phyloP scores from a whole-genome alignment of 805 yeast species.

The Pichia heedii region DNA sequence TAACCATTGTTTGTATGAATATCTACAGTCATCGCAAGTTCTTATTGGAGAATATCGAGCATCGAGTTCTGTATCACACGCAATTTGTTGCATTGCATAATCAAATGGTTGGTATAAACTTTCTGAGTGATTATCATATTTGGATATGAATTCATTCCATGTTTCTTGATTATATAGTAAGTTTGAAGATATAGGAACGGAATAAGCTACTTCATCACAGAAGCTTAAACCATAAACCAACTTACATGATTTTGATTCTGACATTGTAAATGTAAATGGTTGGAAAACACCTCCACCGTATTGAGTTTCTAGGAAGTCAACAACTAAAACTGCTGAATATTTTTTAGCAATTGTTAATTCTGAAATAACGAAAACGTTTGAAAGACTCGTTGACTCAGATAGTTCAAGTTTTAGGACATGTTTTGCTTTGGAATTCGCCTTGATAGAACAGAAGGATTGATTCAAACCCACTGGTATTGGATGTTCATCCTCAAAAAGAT shows the following conservation, averaged over 20 bases:
- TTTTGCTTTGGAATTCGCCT: constrained; percentile 26
- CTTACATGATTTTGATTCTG: constrained; percentile 51
- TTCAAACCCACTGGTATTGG: constrained; percentile 32
- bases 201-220: constrained; percentile 75
- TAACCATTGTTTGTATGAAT: constrained; percentile 75
- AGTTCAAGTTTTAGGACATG: constrained; percentile 16
- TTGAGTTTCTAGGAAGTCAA: constrained; percentile 29
- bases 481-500: constrained; percentile 38
- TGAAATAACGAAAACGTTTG: constrained; percentile 47
- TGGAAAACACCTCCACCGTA: constrained; percentile 60
- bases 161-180: constrained; percentile 23
- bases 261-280: constrained; percentile 48
- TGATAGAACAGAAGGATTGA: constrained; percentile 65
- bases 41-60: constrained; percentile 65
- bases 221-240: constrained; percentile 66
- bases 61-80: constrained; percentile 64
- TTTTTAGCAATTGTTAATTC: constrained; percentile 52
- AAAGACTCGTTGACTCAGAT: constrained; percentile 6
- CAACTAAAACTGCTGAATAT: constrained; percentile 58
- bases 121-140: constrained; percentile 60
- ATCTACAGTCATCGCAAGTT: constrained; percentile 64
- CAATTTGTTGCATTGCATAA: constrained; percentile 62
- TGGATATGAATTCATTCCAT: constrained; percentile 28
- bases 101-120: constrained; percentile 55
- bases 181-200: constrained; percentile 53